These are phyloP conservation scores for Fusarium sp. DNA, from an alignment of 2,329 filamentous ascomycete species.

Conservation along the genomic window DNA sequence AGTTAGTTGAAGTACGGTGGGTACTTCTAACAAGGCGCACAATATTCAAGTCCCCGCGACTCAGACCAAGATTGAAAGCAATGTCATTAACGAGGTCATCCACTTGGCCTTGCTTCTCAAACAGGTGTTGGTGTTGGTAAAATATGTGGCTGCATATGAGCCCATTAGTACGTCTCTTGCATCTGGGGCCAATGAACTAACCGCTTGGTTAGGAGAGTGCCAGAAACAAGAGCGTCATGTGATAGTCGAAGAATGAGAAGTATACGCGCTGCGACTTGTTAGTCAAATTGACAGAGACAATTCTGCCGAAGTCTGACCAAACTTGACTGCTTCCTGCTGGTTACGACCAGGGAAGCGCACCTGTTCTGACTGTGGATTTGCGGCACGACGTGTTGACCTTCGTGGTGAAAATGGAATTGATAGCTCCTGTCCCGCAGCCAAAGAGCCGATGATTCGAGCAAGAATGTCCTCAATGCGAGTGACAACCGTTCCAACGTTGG, in stretches of 20 bases:
- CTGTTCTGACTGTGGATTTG: conserved; percentile 17
- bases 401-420: conserved; percentile 40
- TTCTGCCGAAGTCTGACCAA: conserved; percentile 50
- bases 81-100: conserved; percentile 78
- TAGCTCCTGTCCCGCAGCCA: conserved; percentile 39
- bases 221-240: conserved; percentile 65
- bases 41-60: conserved; percentile 73
- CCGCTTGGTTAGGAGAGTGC: conserved; percentile 68
- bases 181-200: conserved; percentile 42
- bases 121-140: conserved; percentile 78
- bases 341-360: conserved; percentile 59
- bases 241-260: conserved; percentile 66
- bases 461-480: conserved; percentile 49
- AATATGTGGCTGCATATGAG: conserved; percentile 71
- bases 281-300: neutral
- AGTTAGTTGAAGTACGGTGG: conserved; percentile 6
- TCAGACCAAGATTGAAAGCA: conserved; percentile 71
- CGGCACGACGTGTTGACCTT: conserved; percentile 15
- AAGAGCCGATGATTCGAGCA: conserved; percentile 41
- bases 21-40: conserved; percentile 53
- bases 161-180: neutral
- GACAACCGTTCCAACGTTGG: conserved; percentile 39
- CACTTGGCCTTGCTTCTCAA: conserved; percentile 72
- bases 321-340: conserved; percentile 58
- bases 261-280: conserved; percentile 56